Percentiles rank a stretch among this genome's conserved stretches.
Evolutionary conservation across 1,284 basidiomycete genomes (phyloP).

Genomic region (Naganishia sp.): DNA sequence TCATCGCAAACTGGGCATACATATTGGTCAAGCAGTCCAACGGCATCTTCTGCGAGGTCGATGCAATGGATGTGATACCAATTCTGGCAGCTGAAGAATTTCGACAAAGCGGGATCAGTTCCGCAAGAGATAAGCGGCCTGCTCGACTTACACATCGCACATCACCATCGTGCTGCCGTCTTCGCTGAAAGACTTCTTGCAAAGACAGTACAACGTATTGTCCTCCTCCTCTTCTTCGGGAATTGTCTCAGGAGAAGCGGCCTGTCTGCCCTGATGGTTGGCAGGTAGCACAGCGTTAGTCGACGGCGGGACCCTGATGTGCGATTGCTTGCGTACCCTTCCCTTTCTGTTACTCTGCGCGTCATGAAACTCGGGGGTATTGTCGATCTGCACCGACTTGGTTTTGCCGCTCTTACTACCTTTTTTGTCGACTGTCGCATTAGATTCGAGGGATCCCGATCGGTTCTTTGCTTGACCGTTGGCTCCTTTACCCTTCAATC

Average conservation of each 20-base stretch:
- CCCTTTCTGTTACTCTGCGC: conserved; percentile 10
- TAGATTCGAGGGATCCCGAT: conserved; percentile 13
- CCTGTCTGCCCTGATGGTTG: neutral
- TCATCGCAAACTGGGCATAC: conserved; percentile 48
- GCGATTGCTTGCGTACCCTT: neutral
- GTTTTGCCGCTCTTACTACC: conserved; percentile 1
- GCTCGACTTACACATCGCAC: conserved; percentile 44
- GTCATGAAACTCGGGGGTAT: conserved; percentile 12
- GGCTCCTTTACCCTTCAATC: conserved; percentile 6
- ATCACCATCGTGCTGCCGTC: conserved; percentile 49
- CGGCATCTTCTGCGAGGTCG: conserved; percentile 42
- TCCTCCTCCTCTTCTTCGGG: conserved; percentile 25
- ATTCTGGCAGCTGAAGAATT: conserved; percentile 43
- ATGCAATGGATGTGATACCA: conserved; percentile 52
- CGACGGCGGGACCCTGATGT: neutral
- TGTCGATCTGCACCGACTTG: conserved; percentile 21
- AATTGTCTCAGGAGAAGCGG: neutral
- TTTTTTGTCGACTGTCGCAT: conserved; percentile 14
- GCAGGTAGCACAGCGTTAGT: neutral
- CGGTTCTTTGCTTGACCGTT: conserved; percentile 7
- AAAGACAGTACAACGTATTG: conserved; percentile 44
- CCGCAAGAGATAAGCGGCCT: neutral
- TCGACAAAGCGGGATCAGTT: neutral
- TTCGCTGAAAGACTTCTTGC: conserved; percentile 42
- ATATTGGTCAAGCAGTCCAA: conserved; percentile 47